phyloP scores from a whole-genome alignment of 2,329 filamentous ascomycete genomes.

The Fusarium sp. region DNA sequence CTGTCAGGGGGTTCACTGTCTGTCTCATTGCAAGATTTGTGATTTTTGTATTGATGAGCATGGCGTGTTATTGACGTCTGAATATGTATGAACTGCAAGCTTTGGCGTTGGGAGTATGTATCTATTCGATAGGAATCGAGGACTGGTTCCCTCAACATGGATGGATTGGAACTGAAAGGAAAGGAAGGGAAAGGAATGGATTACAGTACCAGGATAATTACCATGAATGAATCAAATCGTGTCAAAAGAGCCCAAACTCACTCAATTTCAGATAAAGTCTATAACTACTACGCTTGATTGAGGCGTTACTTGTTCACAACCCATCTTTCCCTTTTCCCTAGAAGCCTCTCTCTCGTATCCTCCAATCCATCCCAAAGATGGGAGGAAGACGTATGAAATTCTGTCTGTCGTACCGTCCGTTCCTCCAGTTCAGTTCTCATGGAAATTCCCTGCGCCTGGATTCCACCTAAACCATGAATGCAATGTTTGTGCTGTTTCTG shows the following conservation, averaged over 20 bases:
- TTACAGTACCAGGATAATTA: background rate
- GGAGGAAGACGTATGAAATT: conserved; percentile 20
- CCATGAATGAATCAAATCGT: background rate
- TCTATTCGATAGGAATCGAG: background rate
- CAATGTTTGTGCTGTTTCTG: conserved; percentile 35
- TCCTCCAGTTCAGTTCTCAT: conserved; percentile 36
- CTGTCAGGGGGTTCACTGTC: background rate
- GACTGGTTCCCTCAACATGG: background rate
- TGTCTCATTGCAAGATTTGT: background rate
- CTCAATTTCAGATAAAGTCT: conserved; percentile 41
- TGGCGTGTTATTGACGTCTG: background rate
- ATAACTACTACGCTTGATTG: conserved; percentile 40
- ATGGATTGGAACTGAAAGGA: background rate
- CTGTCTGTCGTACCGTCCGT: conserved; percentile 31
- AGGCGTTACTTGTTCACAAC: conserved; percentile 27
- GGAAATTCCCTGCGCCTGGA: conserved; percentile 39
- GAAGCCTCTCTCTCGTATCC: background rate
- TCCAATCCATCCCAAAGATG: conserved; percentile 9
- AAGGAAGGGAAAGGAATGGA: background rate
- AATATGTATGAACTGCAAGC: conserved; percentile 16
- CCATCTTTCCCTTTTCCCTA: conserved; percentile 10
- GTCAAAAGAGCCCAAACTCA: conserved; percentile 27
- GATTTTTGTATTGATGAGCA: background rate
- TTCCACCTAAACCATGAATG: conserved; percentile 38
- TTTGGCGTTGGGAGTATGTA: conserved; percentile 20